Percentiles rank a stretch among this genome's conserved stretches.
phyloP scores from a whole-genome alignment of 2,329 filamentous ascomycete genomes.

The Talaromyces albobiverticillius region DNA sequence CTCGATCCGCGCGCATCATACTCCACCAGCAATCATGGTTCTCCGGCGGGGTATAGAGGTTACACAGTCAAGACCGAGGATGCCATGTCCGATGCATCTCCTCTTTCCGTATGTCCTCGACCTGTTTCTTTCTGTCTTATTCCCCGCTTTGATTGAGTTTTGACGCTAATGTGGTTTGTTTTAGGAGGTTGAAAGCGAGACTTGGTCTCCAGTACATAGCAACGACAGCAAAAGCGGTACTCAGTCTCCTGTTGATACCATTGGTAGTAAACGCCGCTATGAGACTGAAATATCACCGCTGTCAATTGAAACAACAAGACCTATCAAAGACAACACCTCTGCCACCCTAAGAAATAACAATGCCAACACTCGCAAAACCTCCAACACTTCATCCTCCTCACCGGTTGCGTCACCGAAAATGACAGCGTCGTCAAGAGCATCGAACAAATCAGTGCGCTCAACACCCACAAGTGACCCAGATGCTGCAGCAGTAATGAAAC shows the following conservation, averaged over 20 bases:
- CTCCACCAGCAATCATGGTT: neutral
- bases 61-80: constrained; percentile 14
- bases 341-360: neutral
- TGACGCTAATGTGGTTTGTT: neutral
- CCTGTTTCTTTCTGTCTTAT: neutral
- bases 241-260: constrained; percentile 6
- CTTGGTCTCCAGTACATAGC: constrained; percentile 11
- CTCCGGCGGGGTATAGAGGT: constrained; percentile 12
- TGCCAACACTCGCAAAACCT: constrained; percentile 9
- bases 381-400: constrained; percentile 8
- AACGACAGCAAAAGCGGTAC: constrained; percentile 11
- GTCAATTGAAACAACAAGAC: neutral
- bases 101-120: constrained; percentile 10
- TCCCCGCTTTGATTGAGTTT: neutral
- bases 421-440: neutral
- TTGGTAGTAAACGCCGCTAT: neutral
- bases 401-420: constrained; percentile 7
- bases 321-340: neutral
- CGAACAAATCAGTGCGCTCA: constrained; percentile 4
- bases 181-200: constrained; percentile 13
- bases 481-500: constrained; percentile 30
- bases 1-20: constrained; percentile 11
- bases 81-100: constrained; percentile 13
- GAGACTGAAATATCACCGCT: neutral
- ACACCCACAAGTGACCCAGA: constrained; percentile 8